Base-by-base conservation (phyloP, 306 rosid genomes). In the Malus asiatica region DNA sequence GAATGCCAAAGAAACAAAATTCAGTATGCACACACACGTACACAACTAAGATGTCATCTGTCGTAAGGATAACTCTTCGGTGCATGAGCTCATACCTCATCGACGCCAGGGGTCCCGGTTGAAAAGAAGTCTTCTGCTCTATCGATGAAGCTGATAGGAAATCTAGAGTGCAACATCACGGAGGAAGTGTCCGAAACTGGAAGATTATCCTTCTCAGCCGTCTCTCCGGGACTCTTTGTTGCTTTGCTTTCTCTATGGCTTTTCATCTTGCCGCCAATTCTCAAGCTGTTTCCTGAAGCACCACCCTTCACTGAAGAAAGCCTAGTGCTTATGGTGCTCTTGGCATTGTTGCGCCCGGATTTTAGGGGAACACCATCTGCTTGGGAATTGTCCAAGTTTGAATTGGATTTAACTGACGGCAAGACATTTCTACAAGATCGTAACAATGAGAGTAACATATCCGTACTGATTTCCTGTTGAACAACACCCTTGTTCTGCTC, bases 401-500 rank as follows among this genome's bases (percentile, higher is more conserved):
- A 74, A 84, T 57, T 88, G 53, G 73, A 83, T 27, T 81, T 90
- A 72, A 76, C 22, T 22, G 74, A 77, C n/a, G 84, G 77, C 46
- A 79, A 72, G 81, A 83, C 74, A 67, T 70, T 89, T 88, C 83
- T 88, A 85, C 98, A 92, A 23, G 97, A 92, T 81, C 84, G 81
- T 70, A 95, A 87, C 86, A 92, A 86, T 71, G 97, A 90, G 68
- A 95, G 89, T 53, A 90, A 87, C 98, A 95, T 95, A 78, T 95
- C 98, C 68, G 87, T 83, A 74, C 96, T 92, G 80, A 95, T 86
- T 84, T 95, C 98, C 85, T 88, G 97, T 85, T 88, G 97, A 79
- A 95, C 96, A 48, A 95, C 89, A 45, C 85, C 88, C 84, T 95
- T 95, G 89, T 92, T 95, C 87, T 92, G 97, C 83, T 87, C 93